Evolutionary conservation across 768 basidiomycete genomes (phyloP), one percentile per base, ranked within the genome.

Genomic region (Lactarius vividus): DNA sequence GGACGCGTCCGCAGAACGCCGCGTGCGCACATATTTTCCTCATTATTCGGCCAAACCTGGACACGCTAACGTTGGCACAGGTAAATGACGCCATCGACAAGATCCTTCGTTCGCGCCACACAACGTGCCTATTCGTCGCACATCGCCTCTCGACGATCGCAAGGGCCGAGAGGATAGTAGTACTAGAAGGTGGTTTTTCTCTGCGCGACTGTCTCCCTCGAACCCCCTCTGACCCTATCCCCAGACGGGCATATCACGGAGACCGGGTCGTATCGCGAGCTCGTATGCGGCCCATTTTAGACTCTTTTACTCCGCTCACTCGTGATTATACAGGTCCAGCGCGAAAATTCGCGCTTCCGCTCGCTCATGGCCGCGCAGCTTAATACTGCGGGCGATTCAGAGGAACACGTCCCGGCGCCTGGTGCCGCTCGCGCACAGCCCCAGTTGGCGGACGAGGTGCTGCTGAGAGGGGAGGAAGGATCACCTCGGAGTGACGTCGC

Each of bases 71-170:
- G 10, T 52, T 46, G 18, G 16, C 67, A 33, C 35, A 87, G 87
- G 91, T 95, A 40, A 95, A 97, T 73, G 88, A 94, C 70, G 94
- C 94, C 4, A 89, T 97, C 56, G 93, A 94, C 74, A 90, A 88
- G 74, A 94, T 96, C 66, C 79, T 97, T 55, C 82, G 84, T 61
- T 85, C 86, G 53, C 79, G 88, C 54, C 84, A 90, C 67, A 95
- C 93, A 39, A 96, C 94, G 2, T 94, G 94, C 71, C 74, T 95
- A 29, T 88, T 96, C 62, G 93, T 96, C 23, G 94, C 94, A 0
- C 94, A 97, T 76, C 82, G 94, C 58, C 74, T 97, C 61, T 94
- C 92, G 28, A 94, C 94, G 3, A 94, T 97, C 62, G 92, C 94
- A 4, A 80, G 94, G 61, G 93, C 94, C 1, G 93, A 95, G 73